Percentiles rank a stretch among this genome's conserved stretches.
Conservation (phyloP, 31 red algal genomes). For the Pterothamnion heteromorphum region DNA sequence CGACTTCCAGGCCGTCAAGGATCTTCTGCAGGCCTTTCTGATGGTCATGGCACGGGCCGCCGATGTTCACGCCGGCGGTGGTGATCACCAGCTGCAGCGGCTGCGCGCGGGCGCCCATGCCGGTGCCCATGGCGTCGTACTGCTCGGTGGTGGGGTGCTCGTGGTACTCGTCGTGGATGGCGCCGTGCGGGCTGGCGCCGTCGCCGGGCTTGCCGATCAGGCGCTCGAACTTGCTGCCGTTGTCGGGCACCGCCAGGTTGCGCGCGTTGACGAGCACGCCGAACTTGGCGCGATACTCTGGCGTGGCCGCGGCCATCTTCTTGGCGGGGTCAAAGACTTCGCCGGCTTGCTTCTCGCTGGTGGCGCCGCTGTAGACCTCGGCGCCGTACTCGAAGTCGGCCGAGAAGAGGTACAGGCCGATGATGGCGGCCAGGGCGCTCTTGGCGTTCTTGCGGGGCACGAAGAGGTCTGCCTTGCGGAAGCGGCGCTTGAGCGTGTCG, state of each 20-base stretch:
- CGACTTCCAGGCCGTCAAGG: neutral
- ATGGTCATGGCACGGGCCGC: neutral
- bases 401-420: neutral
- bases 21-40: neutral
- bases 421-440: neutral
- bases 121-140: neutral
- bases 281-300: neutral
- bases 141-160: neutral
- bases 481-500: neutral
- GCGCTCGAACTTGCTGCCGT: neutral
- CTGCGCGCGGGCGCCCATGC: neutral
- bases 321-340: neutral
- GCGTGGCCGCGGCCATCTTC: neutral
- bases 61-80: neutral
- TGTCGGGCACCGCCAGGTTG: neutral
- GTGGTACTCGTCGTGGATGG: constrained; percentile 3
- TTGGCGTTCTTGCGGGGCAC: constrained; percentile 12
- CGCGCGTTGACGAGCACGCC: neutral
- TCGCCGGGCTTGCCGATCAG: constrained; percentile 1
- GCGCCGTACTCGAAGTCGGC: neutral
- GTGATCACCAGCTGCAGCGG: constrained; percentile 9
- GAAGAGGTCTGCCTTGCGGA: neutral
- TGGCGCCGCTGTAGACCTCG: constrained; percentile 10
- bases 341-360: neutral
- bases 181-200: neutral